Conservation (phyloP, 257 asterid species). For the Striga asiatica region DNA sequence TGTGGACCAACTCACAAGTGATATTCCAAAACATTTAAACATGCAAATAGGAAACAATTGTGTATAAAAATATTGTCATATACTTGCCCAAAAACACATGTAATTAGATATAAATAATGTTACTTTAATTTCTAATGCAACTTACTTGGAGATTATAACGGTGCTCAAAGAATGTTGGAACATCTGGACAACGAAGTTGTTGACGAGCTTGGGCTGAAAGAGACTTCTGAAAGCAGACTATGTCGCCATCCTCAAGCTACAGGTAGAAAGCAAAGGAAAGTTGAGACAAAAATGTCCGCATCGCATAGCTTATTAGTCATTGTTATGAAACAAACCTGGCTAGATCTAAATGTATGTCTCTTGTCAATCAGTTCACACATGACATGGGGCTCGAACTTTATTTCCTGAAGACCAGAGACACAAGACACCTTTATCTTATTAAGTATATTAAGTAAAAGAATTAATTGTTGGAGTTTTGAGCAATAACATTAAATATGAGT, state of each 20-base stretch:
- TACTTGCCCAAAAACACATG: background rate
- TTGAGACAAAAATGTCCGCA: background rate
- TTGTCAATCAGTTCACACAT: constrained; percentile 39
- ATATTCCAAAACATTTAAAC: no score
- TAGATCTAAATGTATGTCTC: constrained; percentile 24
- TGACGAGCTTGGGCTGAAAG: constrained; percentile 23
- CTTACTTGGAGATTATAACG: constrained; percentile 39
- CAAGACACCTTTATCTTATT: background rate
- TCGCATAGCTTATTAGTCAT: background rate
- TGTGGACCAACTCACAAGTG: no score
- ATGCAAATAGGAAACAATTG: no score
- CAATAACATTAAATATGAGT: background rate
- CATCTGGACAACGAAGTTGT: constrained; percentile 30
- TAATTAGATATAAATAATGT: constrained; percentile 8
- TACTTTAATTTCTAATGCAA: constrained; percentile 5
- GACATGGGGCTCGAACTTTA: constrained; percentile 35
- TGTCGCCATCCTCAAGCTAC: constrained; percentile 48
- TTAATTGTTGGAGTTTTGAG: no score
- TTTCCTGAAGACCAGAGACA: constrained; percentile 34
- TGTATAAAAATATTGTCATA: background rate
- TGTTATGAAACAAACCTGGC: constrained; percentile 28
- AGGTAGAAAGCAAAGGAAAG: constrained; percentile 15
- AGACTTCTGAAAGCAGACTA: constrained; percentile 39
- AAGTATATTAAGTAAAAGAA: no score
- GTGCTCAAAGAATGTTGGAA: constrained; percentile 37